These are phyloP conservation scores for Trametes hirsuta DNA, from an alignment of 1,284 basidiomycete species.

Conservation along the genomic window DNA sequence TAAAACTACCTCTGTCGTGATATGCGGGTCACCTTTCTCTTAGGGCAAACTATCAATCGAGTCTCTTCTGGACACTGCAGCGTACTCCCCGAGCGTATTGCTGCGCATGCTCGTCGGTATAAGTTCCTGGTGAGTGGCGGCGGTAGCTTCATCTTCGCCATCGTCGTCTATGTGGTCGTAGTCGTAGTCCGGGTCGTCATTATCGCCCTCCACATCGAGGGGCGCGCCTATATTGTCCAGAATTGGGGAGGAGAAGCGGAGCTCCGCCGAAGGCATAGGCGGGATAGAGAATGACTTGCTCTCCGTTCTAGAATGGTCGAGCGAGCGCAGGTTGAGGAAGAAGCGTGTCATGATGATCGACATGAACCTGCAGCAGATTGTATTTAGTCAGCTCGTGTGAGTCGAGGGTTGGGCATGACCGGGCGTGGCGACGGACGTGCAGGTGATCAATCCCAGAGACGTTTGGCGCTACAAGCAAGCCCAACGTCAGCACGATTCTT, in stretches of 20 bases:
- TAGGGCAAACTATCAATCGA: background rate
- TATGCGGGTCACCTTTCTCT: background rate
- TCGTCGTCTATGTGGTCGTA: background rate
- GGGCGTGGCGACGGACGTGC: background rate
- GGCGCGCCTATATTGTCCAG: constrained; percentile 11
- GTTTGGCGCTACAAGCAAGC: background rate
- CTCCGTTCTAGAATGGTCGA: background rate
- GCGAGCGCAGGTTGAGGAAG: constrained; percentile 15
- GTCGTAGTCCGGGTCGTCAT: background rate
- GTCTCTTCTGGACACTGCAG: background rate
- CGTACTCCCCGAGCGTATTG: background rate
- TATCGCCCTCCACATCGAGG: background rate
- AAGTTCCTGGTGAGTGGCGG: background rate
- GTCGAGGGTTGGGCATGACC: background rate
- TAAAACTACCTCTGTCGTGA: background rate
- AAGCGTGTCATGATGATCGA: constrained; percentile 17
- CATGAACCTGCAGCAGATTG: background rate
- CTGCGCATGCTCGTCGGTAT: background rate
- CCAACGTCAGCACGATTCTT: too few species aligned
- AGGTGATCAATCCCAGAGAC: background rate
- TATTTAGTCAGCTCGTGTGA: background rate
- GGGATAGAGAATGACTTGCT: background rate
- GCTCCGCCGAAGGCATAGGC: background rate
- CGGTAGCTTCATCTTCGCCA: background rate
- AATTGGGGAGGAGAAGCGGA: constrained; percentile 2